Evolutionary conservation across 805 yeast species (phyloP), one percentile per base, ranked within the genome.

Genomic region (Sugiyamaella marilandica): DNA sequence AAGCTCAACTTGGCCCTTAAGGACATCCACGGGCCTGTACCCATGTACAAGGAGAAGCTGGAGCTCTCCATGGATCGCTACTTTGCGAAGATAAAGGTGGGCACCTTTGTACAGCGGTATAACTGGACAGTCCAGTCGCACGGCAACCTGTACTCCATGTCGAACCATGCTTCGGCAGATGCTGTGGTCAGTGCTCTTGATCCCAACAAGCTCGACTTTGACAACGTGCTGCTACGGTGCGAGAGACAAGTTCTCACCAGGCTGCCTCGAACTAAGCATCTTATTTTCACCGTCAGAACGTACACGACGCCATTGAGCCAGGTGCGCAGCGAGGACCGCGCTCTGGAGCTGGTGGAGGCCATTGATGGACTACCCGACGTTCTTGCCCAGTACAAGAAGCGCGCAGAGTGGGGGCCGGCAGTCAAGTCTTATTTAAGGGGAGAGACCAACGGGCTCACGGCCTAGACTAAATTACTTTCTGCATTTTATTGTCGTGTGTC

Each of bases 101-200:
- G 75, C 31, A 79, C 80, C 51, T 74, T 75, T 47, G 84, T 85
- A 62, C 79, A 79, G 54, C 74, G 94, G 53, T 75, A 75, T 59
- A 86, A 86, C 56, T 86, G 90, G 87, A 74, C 84, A 0, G 67
- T 86, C 21, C 94, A 86, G 63, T 74, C 82, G 1, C 87, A 83
- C 60, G 70, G 74, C 46, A 71, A 69, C 41, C 58, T 79, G n/a
- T 74, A 72, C 53, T 77, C 78, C 1, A 75, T 80, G 45, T 62
- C 66, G 13, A 70, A 72, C 41, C 82, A 80, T 54, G 61, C 65
- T 10, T 59, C 63, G 16, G 70, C 71, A 5, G 66, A 58, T 5
- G 61, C 55, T 2, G 36, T 50, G 39, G 35, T 53, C 31, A 47
- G 31, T 39, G 51, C 56, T 24, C 47, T 71, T 19, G 66, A 67